Evolutionary conservation across 2,329 filamentous ascomycete species (phyloP).

Genomic region (Stylonectria norvegica): DNA sequence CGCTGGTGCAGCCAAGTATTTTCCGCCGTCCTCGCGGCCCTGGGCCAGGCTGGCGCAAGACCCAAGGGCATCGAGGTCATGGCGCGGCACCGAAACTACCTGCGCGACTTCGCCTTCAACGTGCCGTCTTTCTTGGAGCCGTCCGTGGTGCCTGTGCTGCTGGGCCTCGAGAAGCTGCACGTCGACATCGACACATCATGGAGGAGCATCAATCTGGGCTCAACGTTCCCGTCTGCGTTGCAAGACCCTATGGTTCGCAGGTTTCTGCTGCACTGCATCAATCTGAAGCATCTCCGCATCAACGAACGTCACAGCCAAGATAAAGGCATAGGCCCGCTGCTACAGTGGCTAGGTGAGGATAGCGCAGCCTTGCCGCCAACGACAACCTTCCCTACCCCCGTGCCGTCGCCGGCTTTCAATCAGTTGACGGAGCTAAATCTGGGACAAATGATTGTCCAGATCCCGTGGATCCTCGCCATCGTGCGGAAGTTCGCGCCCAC

Average conservation of each 20-base stretch:
- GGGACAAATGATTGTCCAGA: slow-evolving; percentile 35
- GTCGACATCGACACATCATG: slow-evolving; percentile 25
- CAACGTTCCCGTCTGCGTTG: neutral
- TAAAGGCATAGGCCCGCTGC: slow-evolving; percentile 25
- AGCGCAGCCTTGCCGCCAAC: neutral
- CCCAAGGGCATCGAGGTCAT: slow-evolving; percentile 48
- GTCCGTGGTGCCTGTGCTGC: slow-evolving; percentile 39
- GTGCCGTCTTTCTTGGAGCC: slow-evolving; percentile 39
- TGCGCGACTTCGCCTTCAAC: slow-evolving; percentile 45
- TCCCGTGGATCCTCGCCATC: slow-evolving; percentile 32
- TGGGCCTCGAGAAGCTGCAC: slow-evolving; percentile 43
- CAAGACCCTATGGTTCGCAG: slow-evolving; percentile 18
- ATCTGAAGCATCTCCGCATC: slow-evolving; percentile 51
- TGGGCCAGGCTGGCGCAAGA: slow-evolving; percentile 37
- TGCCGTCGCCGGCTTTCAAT: slow-evolving; percentile 29
- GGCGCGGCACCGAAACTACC: slow-evolving; percentile 29
- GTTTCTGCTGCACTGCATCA: slow-evolving; percentile 28
- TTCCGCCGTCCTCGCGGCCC: slow-evolving; percentile 37
- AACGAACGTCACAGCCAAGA: slow-evolving; percentile 33
- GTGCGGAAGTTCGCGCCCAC: slow-evolving; percentile 42
- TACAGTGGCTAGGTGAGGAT: slow-evolving; percentile 38
- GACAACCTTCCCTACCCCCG: neutral
- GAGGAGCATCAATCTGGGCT: slow-evolving; percentile 1
- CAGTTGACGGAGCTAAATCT: slow-evolving; percentile 43
- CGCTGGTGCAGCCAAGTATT: slow-evolving; percentile 37